phyloP scores from a whole-genome alignment of 2,329 filamentous ascomycete species.

The Blastomyces emzantsi region DNA sequence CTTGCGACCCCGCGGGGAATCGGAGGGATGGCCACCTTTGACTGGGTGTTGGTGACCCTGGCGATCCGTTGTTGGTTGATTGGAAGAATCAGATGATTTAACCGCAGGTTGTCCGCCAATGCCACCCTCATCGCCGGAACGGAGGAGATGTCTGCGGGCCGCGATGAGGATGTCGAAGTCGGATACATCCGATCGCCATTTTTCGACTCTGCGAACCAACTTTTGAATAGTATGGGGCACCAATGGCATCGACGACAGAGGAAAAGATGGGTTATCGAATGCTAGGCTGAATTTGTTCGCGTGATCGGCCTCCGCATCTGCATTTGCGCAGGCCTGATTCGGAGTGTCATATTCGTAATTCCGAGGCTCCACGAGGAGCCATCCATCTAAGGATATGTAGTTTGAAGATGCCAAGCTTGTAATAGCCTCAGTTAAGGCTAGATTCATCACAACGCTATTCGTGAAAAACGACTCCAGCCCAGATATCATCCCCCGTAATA shows the following conservation, averaged over 20 bases:
- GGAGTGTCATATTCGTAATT: constrained; percentile 45
- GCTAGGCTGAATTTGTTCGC: constrained; percentile 22
- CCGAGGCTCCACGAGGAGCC: constrained; percentile 68
- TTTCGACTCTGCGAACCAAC: constrained; percentile 53
- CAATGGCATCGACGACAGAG: constrained; percentile 38
- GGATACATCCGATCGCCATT: constrained; percentile 55
- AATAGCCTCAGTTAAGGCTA: constrained; percentile 75
- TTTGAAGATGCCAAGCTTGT: constrained; percentile 77
- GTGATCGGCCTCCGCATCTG: constrained; percentile 21
- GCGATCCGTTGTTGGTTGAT: constrained; percentile 13
- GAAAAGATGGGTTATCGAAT: constrained; percentile 40
- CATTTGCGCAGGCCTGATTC: constrained; percentile 17
- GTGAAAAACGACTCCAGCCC: constrained; percentile 73
- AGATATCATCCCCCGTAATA: constrained; percentile 44
- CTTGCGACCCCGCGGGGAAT: constrained; percentile 22
- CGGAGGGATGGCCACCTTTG: constrained; percentile 8
- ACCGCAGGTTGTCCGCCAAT: neutral
- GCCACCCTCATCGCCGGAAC: constrained; percentile 24
- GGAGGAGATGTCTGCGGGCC: constrained; percentile 43
- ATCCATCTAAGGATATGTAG: constrained; percentile 78
- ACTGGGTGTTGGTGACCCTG: constrained; percentile 1
- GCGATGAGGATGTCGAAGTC: constrained; percentile 64
- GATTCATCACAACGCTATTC: constrained; percentile 84
- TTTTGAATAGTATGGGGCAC: constrained; percentile 50
- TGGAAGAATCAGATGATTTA: neutral